Conservation (phyloP, 2,329 filamentous ascomycete species). For the Venturia nashicola region DNA sequence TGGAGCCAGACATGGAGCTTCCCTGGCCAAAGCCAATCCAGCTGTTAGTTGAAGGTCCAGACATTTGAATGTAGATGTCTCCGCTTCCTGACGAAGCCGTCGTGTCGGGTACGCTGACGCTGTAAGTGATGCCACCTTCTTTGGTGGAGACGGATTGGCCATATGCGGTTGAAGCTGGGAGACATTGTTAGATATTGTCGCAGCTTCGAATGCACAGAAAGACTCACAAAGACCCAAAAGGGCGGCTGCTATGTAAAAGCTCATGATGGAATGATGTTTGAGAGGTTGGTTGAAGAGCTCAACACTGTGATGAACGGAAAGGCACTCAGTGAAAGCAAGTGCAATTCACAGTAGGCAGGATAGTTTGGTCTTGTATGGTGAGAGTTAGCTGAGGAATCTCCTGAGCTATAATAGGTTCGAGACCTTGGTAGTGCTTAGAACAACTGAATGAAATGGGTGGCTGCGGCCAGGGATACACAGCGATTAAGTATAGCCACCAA, state of each 20-base stretch:
- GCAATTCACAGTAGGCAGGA: background rate
- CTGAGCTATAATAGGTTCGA: slow-evolving; percentile 4
- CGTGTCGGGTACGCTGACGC: slow-evolving; percentile 40
- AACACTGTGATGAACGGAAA: background rate
- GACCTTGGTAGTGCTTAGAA: background rate
- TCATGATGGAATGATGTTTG: slow-evolving; percentile 2
- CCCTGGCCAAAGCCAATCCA: slow-evolving; percentile 48
- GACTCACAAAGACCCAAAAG: slow-evolving; percentile 10
- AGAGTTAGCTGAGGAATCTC: background rate
- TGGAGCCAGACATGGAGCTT: slow-evolving; percentile 38
- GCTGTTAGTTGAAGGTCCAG: slow-evolving; percentile 37
- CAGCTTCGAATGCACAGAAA: background rate
- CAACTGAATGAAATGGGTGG: background rate
- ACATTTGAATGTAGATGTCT: slow-evolving; percentile 47
- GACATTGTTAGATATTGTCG: background rate
- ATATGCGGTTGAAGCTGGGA: slow-evolving; percentile 9
- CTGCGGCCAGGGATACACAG: background rate
- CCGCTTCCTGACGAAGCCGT: slow-evolving; percentile 39
- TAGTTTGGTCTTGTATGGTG: background rate
- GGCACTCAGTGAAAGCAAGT: background rate
- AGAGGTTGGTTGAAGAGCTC: background rate
- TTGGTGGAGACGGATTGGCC: slow-evolving; percentile 7
- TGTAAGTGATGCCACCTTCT: slow-evolving; percentile 29
- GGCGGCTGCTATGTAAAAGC: background rate
- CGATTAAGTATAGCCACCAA: background rate